Evolutionary conservation across 371 early-diverging fungal species (phyloP).

Genomic region (Encephalitozoon cuniculi): DNA sequence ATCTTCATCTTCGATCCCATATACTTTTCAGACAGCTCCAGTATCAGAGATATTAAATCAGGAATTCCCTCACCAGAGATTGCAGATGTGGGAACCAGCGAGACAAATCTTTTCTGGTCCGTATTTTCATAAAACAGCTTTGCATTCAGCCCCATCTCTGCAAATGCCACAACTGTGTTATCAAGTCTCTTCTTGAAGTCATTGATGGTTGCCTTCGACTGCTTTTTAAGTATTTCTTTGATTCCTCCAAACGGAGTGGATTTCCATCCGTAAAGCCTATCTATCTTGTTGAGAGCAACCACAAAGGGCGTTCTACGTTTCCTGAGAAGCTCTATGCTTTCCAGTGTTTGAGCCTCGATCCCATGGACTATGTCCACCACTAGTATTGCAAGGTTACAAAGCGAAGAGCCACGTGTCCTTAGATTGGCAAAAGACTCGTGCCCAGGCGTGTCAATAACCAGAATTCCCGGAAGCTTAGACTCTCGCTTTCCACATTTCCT

Average conservation of each 20-base stretch:
- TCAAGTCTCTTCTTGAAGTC: slow-evolving; percentile 81
- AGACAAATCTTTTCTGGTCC: slow-evolving; percentile 83
- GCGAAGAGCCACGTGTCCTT: slow-evolving; percentile 88
- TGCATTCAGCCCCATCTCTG: slow-evolving; percentile 92
- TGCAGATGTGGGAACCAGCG: slow-evolving; percentile 95
- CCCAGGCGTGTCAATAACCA: slow-evolving; percentile 99
- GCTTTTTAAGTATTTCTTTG: slow-evolving; percentile 69
- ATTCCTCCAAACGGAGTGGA: slow-evolving; percentile 62
- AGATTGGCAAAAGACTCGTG: slow-evolving; percentile 99
- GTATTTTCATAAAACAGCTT: slow-evolving; percentile 85
- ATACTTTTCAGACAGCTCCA: slow-evolving; percentile 80
- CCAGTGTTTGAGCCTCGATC: slow-evolving; percentile 94
- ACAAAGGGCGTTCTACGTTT: slow-evolving; percentile 94
- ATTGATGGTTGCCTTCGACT: slow-evolving; percentile 67
- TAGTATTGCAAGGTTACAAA: slow-evolving; percentile 98
- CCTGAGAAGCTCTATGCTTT: slow-evolving; percentile 82
- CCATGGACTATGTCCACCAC: slow-evolving; percentile 99
- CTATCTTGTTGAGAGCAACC: slow-evolving; percentile 99
- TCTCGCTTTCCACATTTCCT: slow-evolving; percentile 61
- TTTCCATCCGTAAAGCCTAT: slow-evolving; percentile 92
- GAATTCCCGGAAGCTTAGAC: slow-evolving; percentile 83
- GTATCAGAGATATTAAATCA: slow-evolving; percentile 81
- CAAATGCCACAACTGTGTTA: slow-evolving; percentile 74
- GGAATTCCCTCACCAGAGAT: slow-evolving; percentile 97
- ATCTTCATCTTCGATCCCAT: slow-evolving; percentile 90